Base-by-base conservation (phyloP, 345 rosid species). In the Citrus glauca region DNA sequence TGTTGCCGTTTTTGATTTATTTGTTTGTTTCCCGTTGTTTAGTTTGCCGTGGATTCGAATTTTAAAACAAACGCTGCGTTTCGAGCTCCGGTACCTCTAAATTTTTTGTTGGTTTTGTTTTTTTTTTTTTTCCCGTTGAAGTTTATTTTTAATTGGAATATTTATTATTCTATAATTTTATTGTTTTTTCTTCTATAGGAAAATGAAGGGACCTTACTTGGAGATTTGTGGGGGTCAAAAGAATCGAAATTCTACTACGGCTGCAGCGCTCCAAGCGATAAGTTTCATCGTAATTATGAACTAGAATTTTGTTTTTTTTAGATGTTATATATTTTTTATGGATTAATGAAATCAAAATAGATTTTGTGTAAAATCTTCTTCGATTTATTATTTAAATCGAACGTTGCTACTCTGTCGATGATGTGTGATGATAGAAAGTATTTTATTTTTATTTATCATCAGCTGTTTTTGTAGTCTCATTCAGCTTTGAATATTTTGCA, bases 221-320 rank as follows among this genome's bases (percentile, higher is more conserved):
- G 83, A 32, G 90, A 90, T 48, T 84, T 90, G 63, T 95, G 98
- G 99, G 88, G 80, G 78, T 90, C 96, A 7, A 86, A 83, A 22
- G 80, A 72, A 64, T 91, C 98, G 8, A 85, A 84, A 48, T 86
- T 89, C 69, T 93, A 86, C 87, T 74, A 82, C 40, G 96, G 94
- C 30, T 95, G 99, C 91, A 92, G 97, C 80, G 86, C 91, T 79
- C 90, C 95, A 79, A 84, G 84, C 81, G 72, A 75, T 22, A 76
- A 78, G 61, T 92, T 93, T 84, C 86, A 30, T 71, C 55, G 99
- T 95, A 83, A 74, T n/a, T 48, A 17, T 70, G 11, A 64, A 65
- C 13, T 70, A 53, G 57, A 53, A 66, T 55, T 42, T 20, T 42
- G 27, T 6, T 71, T 4, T 4, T 66, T 66, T 9, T 11, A 22